phyloP scores from a whole-genome alignment of 108 stramenopile species.

The Skeletonema menzelii region DNA sequence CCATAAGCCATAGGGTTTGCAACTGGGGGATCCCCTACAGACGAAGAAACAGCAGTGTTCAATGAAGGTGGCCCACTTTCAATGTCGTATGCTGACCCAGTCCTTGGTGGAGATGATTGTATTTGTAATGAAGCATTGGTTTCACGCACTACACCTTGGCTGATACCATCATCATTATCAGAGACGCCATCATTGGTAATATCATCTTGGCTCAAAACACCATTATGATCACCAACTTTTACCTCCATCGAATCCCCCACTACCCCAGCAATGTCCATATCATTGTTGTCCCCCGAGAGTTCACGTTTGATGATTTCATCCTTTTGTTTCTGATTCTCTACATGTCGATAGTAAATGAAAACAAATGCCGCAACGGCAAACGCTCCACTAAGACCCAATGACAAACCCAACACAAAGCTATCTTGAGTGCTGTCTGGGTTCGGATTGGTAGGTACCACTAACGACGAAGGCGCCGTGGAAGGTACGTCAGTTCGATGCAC shows the following conservation, averaged over 20 bases:
- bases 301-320: background rate
- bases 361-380: conserved; percentile 9
- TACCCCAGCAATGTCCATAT: background rate
- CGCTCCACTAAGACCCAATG: conserved; percentile 22
- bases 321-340: conserved; percentile 1
- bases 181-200: background rate
- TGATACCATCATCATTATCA: background rate
- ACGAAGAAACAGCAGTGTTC: background rate
- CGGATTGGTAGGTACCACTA: background rate
- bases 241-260: background rate
- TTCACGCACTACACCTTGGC: background rate
- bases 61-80: background rate
- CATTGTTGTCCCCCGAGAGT: background rate
- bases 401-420: conserved; percentile 31
- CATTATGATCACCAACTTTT: background rate
- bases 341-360: conserved; percentile 3
- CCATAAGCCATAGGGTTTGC: background rate
- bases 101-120: background rate
- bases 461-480: background rate
- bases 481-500: background rate
- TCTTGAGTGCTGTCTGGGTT: background rate
- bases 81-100: background rate
- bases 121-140: background rate
- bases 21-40: background rate
- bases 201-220: background rate